Percentiles rank a stretch among this genome's conserved stretches.
These are phyloP conservation scores for Citrullus amarus DNA, from an alignment of 306 rosid species.

Conservation along the genomic window DNA sequence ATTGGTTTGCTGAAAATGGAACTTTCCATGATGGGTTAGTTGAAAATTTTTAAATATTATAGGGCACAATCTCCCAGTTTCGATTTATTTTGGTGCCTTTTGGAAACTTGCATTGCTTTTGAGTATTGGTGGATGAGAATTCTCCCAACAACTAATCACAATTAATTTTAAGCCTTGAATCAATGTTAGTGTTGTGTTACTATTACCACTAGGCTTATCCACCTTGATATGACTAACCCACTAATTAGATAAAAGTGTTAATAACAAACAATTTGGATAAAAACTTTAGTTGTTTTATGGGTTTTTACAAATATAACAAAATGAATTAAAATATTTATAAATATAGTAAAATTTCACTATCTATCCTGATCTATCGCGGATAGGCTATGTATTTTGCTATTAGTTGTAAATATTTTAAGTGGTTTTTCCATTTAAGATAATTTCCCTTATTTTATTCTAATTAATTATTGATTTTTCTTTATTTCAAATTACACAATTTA, in stretches of 20 bases:
- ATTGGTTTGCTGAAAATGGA: conserved; percentile 1
- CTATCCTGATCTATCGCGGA: too few relatives aligned
- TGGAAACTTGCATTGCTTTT: not conserved
- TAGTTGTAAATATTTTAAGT: too few relatives aligned
- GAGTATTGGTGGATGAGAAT: not conserved
- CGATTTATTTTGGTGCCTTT: not conserved
- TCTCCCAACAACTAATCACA: not conserved
- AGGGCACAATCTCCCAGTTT: conserved; percentile 1
- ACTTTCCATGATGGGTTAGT: not conserved
- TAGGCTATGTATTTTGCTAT: too few relatives aligned
- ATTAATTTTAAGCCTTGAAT: not conserved
- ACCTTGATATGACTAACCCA: not conserved
- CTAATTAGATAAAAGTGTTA: not conserved
- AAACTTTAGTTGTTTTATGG: too few relatives aligned
- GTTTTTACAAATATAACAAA: too few relatives aligned
- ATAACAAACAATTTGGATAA: too few relatives aligned
- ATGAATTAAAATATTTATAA: too few relatives aligned
- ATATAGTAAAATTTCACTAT: too few relatives aligned
- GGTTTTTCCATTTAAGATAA: too few relatives aligned
- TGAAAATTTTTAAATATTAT: not conserved
- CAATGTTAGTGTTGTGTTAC: not conserved
- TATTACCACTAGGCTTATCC: not conserved
- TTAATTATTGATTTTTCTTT: too few relatives aligned
- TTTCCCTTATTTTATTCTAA: too few relatives aligned
- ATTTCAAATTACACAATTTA: too few relatives aligned